phyloP scores from a whole-genome alignment of 306 rosid species.

The Boehmeria nivea region DNA sequence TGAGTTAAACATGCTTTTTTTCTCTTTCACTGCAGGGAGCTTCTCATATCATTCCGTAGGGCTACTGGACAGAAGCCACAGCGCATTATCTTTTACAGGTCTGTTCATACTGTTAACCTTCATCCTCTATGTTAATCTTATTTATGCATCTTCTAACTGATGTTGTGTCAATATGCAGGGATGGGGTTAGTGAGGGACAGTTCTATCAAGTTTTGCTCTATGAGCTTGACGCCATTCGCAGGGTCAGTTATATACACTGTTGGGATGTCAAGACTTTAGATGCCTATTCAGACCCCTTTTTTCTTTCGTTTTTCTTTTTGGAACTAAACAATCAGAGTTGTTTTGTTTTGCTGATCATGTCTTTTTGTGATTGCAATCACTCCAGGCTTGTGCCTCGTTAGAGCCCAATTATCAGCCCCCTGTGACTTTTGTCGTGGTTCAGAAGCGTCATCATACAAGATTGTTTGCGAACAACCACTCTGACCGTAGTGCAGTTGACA shows the following conservation, averaged over 20 bases:
- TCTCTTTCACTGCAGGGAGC: constrained; percentile 48
- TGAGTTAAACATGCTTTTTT: neutral
- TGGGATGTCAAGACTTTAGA: neutral
- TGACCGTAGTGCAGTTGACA: constrained; percentile 58
- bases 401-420: constrained; percentile 98
- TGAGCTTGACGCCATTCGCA: constrained; percentile 93
- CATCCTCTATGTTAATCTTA: neutral
- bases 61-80: constrained; percentile 97
- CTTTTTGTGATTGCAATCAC: too few species aligned
- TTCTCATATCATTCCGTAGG: constrained; percentile 87
- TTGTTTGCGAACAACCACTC: constrained; percentile 74
- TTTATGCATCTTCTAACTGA: neutral
- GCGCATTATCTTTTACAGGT: constrained; percentile 93
- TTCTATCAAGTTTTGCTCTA: constrained; percentile 87
- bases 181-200: constrained; percentile 96
- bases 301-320: too few species aligned
- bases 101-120: neutral
- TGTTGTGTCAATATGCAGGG: constrained; percentile 42
- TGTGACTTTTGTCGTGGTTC: constrained; percentile 95
- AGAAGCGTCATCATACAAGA: constrained; percentile 94
- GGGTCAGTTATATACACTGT: constrained; percentile 41
- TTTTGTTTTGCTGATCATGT: neutral
- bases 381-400: constrained; percentile 84
- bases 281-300: neutral
- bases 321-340: neutral